Conservation (phyloP, 1,284 basidiomycete genomes). For the Ceratobasidium sp. region DNA sequence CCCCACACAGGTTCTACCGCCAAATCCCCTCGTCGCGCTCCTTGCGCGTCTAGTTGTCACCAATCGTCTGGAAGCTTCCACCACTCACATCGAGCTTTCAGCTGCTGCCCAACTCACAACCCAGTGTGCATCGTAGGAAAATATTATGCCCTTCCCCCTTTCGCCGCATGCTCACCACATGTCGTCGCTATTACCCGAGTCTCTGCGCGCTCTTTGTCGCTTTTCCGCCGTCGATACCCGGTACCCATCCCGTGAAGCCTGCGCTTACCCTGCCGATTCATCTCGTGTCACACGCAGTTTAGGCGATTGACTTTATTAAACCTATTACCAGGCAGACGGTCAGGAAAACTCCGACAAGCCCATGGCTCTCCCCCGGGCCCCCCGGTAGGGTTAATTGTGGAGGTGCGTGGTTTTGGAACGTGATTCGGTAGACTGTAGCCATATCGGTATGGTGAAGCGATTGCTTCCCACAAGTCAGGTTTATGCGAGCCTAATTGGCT, state of each 20-base stretch:
- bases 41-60: conserved; percentile 32
- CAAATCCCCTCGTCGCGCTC: conserved; percentile 41
- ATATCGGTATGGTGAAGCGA: conserved; percentile 35
- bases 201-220: conserved; percentile 12
- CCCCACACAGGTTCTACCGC: conserved; percentile 41
- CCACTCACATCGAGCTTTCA: conserved; percentile 31
- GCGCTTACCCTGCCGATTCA: conserved; percentile 34
- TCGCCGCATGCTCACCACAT: conserved; percentile 35
- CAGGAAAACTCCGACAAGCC: conserved; percentile 31
- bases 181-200: conserved; percentile 7
- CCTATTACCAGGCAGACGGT: conserved; percentile 13
- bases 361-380: conserved; percentile 20
- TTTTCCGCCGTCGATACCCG: conserved; percentile 33
- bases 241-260: conserved; percentile 3
- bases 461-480: conserved; percentile 35
- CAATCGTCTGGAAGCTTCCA: conserved; percentile 41
- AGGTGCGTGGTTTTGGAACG: conserved; percentile 34
- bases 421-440: conserved; percentile 33
- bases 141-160: conserved; percentile 36
- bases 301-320: conserved; percentile 40
- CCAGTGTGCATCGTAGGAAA: conserved; percentile 22
- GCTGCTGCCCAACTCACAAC: conserved; percentile 32
- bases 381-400: conserved; percentile 40
- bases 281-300: conserved; percentile 23
- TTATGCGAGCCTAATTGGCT: conserved; percentile 31